A percentile compares a stretch with the other conserved stretches of the same genome.
These are phyloP conservation scores for Gossypium sturtianum DNA, from an alignment of 345 rosid species.

Conservation along the genomic window DNA sequence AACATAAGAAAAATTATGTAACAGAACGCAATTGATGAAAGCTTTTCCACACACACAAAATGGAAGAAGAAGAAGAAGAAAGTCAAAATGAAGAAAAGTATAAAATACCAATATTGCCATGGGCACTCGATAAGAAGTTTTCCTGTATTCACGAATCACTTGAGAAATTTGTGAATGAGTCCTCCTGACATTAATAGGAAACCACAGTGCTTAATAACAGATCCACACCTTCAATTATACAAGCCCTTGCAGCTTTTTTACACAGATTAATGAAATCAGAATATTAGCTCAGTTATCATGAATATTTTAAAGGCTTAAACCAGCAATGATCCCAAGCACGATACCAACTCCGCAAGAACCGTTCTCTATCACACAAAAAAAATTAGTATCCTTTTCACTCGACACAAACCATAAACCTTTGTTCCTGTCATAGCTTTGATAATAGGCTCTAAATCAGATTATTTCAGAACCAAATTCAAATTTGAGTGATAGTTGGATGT, in stretches of 20 bases:
- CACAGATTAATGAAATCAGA: not conserved
- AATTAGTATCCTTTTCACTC: not conserved
- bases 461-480: not conserved
- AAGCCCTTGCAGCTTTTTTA: not conserved
- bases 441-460: not conserved
- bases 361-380: not conserved
- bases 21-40: too few relatives aligned
- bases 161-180: slow-evolving; percentile 94
- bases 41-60: not conserved
- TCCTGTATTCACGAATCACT: slow-evolving; percentile 74
- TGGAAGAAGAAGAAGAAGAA: not conserved
- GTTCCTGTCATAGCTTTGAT: not conserved
- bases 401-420: not conserved
- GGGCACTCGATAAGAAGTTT: slow-evolving; percentile 86
- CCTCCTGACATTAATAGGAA: slow-evolving; percentile 45
- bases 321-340: not conserved
- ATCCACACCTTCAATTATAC: not conserved
- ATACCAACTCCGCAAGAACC: not conserved
- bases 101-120: slow-evolving; percentile 87
- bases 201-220: not conserved
- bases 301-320: not conserved
- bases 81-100: not conserved
- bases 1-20: not conserved
- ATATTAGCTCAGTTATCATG: not conserved
- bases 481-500: not conserved